Conservation (phyloP, 2,329 filamentous ascomycete genomes). For the Penicillium sp. region DNA sequence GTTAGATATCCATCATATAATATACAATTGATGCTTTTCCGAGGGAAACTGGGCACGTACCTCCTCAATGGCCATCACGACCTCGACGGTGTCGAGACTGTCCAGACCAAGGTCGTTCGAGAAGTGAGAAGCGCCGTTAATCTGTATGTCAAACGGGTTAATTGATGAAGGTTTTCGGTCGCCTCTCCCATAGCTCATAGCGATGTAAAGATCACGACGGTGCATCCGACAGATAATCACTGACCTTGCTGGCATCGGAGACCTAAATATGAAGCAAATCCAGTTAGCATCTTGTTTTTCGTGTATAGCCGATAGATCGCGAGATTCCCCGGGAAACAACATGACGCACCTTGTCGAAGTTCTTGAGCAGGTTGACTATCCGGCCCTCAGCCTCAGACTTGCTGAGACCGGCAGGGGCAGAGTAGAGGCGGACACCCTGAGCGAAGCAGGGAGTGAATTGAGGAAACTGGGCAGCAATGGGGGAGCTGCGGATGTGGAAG, state of each 20-base stretch:
- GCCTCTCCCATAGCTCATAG: conserved; percentile 1
- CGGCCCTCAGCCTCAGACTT: conserved; percentile 85
- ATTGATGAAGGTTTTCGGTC: conserved; percentile 13
- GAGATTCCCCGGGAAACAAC: conserved; percentile 9
- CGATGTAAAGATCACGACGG: conserved; percentile 1
- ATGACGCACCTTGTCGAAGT: conserved; percentile 86
- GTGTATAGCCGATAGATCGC: not conserved
- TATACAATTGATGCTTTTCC: conserved; percentile 3
- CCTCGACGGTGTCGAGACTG: conserved; percentile 97
- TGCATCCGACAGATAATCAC: conserved; percentile 17
- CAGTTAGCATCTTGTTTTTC: conserved; percentile 4
- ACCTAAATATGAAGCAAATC: conserved; percentile 24
- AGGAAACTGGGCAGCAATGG: conserved; percentile 54
- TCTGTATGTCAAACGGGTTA: conserved; percentile 53
- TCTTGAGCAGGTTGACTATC: conserved; percentile 88
- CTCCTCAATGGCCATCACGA: conserved; percentile 99
- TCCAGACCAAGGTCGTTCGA: conserved; percentile 95
- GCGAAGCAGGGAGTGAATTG: conserved; percentile 61
- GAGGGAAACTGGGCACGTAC: conserved; percentile 45
- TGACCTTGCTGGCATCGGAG: conserved; percentile 41
- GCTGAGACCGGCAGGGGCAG: conserved; percentile 71
- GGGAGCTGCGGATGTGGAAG: conserved; percentile 57
- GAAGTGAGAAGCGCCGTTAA: conserved; percentile 83
- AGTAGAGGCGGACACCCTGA: conserved; percentile 78
- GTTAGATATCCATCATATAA: conserved; percentile 16